phyloP scores from a whole-genome alignment of 75 land plant genomes.

The Adiantum capillusveneris region DNA sequence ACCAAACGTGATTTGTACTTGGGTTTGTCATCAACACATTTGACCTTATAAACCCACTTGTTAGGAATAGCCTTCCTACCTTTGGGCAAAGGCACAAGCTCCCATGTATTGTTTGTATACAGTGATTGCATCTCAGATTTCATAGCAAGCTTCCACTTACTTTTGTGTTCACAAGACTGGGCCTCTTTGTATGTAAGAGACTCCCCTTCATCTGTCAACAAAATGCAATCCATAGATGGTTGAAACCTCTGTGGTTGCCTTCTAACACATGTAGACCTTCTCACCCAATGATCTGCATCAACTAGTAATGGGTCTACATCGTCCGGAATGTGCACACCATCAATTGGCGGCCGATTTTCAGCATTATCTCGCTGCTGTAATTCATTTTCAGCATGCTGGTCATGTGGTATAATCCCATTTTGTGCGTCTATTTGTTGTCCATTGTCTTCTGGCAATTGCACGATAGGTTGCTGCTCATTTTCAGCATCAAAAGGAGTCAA shows the following conservation, averaged over 20 bases:
- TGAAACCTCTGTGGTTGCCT: background rate
- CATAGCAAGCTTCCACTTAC: constrained; percentile 5
- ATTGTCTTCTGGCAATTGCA: background rate
- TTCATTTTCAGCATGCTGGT: background rate
- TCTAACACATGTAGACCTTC: constrained; percentile 8
- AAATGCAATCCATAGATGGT: background rate
- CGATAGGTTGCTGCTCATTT: background rate
- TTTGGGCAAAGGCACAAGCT: constrained; percentile 14
- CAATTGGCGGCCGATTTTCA: too few relatives aligned
- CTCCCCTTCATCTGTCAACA: constrained; percentile 7
- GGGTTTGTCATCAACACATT: constrained; percentile 1
- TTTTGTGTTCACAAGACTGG: background rate
- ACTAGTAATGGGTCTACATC: background rate
- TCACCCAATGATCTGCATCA: background rate
- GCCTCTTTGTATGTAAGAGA: constrained; percentile 12
- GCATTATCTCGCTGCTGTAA: background rate
- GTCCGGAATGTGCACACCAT: background rate
- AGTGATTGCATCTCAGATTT: constrained; percentile 14
- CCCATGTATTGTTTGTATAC: constrained; percentile 13
- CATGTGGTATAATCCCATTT: background rate
- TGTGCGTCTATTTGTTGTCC: background rate
- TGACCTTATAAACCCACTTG: constrained; percentile 18
- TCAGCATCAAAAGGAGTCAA: too few relatives aligned
- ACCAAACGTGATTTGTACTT: background rate
- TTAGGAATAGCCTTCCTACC: constrained; percentile 10